A percentile compares a stretch with the other conserved stretches of the same genome.
These are phyloP conservation scores for Leishmania gerbilli DNA, from an alignment of 208 protist genomes.

Conservation along the genomic window DNA sequence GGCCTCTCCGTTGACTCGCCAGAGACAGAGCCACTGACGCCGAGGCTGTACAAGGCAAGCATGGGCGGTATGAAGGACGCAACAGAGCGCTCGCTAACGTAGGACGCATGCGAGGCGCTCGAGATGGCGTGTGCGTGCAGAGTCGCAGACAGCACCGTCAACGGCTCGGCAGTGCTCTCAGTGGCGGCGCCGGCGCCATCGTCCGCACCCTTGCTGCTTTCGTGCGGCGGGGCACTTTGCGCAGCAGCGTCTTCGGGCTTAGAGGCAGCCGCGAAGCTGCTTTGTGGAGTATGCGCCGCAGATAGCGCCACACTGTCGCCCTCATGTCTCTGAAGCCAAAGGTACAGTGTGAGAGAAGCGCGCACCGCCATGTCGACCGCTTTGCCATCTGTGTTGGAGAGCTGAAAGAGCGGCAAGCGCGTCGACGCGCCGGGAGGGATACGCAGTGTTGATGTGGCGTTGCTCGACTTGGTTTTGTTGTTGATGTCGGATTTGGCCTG, in stretches of 20 bases:
- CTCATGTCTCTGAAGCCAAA: constrained; percentile 25
- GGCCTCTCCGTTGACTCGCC: constrained; percentile 2
- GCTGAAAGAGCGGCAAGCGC: constrained; percentile 31
- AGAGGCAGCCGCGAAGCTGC: neutral
- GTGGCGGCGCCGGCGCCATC: neutral
- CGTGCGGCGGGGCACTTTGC: neutral
- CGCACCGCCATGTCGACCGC: constrained; percentile 21
- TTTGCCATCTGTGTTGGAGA: constrained; percentile 27
- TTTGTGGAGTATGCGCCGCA: constrained; percentile 6
- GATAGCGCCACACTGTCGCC: constrained; percentile 11
- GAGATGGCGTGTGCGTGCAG: constrained; percentile 14
- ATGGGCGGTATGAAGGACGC: constrained; percentile 25
- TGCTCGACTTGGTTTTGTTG: neutral
- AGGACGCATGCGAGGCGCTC: constrained; percentile 6
- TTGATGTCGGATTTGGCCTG: neutral
- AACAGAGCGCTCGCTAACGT: constrained; percentile 20
- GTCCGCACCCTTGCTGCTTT: neutral
- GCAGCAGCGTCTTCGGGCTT: neutral
- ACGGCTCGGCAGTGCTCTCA: neutral
- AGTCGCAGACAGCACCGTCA: neutral
- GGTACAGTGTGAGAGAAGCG: constrained; percentile 23
- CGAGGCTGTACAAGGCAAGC: constrained; percentile 13
- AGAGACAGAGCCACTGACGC: constrained; percentile 10
- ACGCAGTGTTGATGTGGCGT: neutral
- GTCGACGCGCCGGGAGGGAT: constrained; percentile 27